A percentile compares a stretch with the other conserved stretches of the same genome.
Evolutionary conservation across 1,139 yeast species (phyloP).

Genomic region (Blastobotrys proliferans): DNA sequence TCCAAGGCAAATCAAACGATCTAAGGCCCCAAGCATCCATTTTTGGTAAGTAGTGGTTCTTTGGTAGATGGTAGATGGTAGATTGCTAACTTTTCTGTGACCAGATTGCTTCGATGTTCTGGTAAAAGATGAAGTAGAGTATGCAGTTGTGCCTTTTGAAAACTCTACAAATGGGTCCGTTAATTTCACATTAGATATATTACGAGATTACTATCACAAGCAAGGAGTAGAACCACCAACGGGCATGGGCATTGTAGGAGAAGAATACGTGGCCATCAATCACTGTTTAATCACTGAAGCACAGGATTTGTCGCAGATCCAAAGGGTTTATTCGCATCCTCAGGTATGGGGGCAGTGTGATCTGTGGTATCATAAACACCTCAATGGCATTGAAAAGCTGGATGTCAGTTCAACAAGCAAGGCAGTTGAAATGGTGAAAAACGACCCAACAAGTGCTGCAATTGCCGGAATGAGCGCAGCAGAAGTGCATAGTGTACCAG

Average conservation of each 20-base stretch:
- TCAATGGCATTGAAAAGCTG: conserved; percentile 33
- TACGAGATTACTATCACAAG: conserved; percentile 57
- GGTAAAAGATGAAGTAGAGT: conserved; percentile 47
- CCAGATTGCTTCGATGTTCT: conserved; percentile 65
- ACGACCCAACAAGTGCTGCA: conserved; percentile 44
- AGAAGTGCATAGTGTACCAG: conserved; percentile 54
- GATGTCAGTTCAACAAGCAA: conserved; percentile 78
- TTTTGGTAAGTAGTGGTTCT: conserved; percentile 19
- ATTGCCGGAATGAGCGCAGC: conserved; percentile 66
- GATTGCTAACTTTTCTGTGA: no score
- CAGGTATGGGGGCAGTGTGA: conserved; percentile 97
- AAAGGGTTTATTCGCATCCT: conserved; percentile 80
- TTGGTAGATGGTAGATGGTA: not conserved
- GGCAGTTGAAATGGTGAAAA: conserved; percentile 66
- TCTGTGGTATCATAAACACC: conserved; percentile 43
- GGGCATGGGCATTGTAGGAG: conserved; percentile 48
- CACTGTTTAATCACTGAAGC: conserved; percentile 61
- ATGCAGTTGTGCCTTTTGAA: conserved; percentile 86
- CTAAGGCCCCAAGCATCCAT: conserved; percentile 29
- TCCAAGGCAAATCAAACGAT: conserved; percentile 39
- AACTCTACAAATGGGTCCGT: conserved; percentile 96
- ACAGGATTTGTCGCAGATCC: conserved; percentile 42
- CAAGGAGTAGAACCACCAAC: conserved; percentile 1
- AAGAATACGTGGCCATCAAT: conserved; percentile 76
- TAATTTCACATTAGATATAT: conserved; percentile 72